A percentile compares a stretch with the other conserved stretches of the same genome.
phyloP scores from a whole-genome alignment of 2,329 filamentous ascomycete species.

The Pseudopyrenochaeta lycopersici region DNA sequence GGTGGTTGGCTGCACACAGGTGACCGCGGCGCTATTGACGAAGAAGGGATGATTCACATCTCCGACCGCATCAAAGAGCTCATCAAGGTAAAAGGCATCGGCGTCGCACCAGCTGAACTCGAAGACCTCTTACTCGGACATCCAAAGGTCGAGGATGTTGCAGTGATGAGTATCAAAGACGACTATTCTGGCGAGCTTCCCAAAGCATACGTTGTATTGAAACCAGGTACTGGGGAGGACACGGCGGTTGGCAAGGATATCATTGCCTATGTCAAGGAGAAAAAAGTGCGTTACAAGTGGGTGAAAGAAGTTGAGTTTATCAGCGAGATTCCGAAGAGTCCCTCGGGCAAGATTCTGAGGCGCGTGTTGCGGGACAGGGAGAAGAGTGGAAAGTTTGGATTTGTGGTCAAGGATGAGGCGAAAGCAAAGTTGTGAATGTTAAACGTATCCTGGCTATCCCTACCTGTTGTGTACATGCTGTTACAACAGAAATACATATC shows the following conservation, averaged over 20 bases:
- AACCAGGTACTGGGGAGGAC: conserved; percentile 41
- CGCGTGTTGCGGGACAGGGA: conserved; percentile 55
- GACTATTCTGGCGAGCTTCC: conserved; percentile 61
- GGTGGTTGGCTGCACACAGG: conserved; percentile 67
- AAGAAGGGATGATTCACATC: conserved; percentile 65
- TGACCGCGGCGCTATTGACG: conserved; percentile 65
- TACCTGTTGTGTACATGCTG: too few relatives aligned
- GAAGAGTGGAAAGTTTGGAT: conserved; percentile 43
- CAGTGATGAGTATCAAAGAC: conserved; percentile 63
- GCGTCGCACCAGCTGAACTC: conserved; percentile 70
- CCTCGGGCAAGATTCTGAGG: conserved; percentile 59
- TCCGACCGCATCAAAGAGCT: conserved; percentile 73
- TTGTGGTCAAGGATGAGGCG: conserved; percentile 25
- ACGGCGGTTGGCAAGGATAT: conserved; percentile 52
- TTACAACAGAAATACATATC: too few relatives aligned
- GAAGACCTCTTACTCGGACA: conserved; percentile 70
- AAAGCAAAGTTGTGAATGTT: conserved; percentile 51
- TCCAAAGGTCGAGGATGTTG: conserved; percentile 64
- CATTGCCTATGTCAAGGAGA: conserved; percentile 53
- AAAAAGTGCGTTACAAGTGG: conserved; percentile 59
- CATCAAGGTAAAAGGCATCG: conserved; percentile 73
- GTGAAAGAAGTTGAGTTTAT: conserved; percentile 58
- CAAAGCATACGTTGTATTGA: conserved; percentile 56
- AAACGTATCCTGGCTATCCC: too few relatives aligned
- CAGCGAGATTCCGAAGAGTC: conserved; percentile 58